These are phyloP conservation scores for Ophiocordyceps australis DNA, from an alignment of 2,329 filamentous ascomycete species.

Conservation along the genomic window DNA sequence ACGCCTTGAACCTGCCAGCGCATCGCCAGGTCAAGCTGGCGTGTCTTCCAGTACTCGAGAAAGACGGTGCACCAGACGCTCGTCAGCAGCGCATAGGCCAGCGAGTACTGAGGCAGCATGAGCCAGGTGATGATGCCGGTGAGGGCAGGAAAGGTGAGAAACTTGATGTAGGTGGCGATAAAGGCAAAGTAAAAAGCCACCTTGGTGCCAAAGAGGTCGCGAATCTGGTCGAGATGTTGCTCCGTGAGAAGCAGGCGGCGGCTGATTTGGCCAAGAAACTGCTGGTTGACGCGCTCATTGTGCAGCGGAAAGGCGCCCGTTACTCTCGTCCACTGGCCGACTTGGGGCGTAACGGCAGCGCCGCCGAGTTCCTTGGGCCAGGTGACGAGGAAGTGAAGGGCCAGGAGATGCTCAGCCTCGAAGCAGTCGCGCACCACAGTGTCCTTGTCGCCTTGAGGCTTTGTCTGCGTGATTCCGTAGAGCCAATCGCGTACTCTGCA, in stretches of 20 bases:
- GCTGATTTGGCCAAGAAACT: conserved; percentile 37
- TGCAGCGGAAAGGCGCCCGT: conserved; percentile 45
- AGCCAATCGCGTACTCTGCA: conserved; percentile 57
- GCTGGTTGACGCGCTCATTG: conserved; percentile 35
- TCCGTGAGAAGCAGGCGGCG: conserved; percentile 28
- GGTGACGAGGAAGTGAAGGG: conserved; percentile 49
- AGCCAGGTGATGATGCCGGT: conserved; percentile 53
- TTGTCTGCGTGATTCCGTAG: conserved; percentile 45
- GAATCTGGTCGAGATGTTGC: conserved; percentile 37
- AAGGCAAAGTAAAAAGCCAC: conserved; percentile 69
- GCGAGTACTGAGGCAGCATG: conserved; percentile 51
- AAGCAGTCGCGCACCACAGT: conserved; percentile 27
- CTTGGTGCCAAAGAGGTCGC: conserved; percentile 44
- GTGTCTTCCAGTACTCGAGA: conserved; percentile 65
- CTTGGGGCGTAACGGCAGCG: conserved; percentile 39
- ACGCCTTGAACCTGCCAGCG: conserved; percentile 59
- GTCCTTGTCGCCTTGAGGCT: conserved; percentile 37
- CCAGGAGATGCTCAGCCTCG: conserved; percentile 52
- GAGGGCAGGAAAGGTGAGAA: conserved; percentile 49
- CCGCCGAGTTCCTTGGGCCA: conserved; percentile 39
- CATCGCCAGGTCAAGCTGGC: conserved; percentile 51
- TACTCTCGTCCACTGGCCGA: conserved; percentile 41
- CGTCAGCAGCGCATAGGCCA: conserved; percentile 47
- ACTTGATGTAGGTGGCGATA: conserved; percentile 56
- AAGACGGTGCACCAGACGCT: conserved; percentile 57